Percentiles rank a stretch among this genome's conserved stretches.
phyloP scores from a whole-genome alignment of 805 yeast genomes.

The Hanseniaspora clermontiae region DNA sequence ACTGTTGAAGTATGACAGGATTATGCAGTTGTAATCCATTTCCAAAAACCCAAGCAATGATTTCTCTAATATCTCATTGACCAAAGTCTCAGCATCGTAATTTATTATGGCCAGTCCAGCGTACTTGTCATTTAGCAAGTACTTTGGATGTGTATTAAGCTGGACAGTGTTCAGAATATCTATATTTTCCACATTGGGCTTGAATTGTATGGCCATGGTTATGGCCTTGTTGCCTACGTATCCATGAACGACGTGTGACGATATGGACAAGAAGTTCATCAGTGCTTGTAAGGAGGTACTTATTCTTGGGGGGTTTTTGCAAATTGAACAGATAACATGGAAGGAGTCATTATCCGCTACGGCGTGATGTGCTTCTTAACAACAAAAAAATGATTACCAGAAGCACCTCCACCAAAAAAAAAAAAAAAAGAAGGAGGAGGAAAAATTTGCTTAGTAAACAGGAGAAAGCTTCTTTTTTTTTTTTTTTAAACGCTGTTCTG shows the following conservation, averaged over 20 bases:
- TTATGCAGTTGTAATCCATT: slow-evolving; percentile 46
- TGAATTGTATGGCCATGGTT: slow-evolving; percentile 72
- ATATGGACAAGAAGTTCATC: slow-evolving; percentile 44
- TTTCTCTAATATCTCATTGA: slow-evolving; percentile 35
- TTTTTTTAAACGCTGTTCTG: too few species aligned
- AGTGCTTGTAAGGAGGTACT: not conserved
- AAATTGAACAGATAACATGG: too few species aligned
- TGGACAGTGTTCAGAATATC: slow-evolving; percentile 81
- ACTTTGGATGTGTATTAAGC: slow-evolving; percentile 87
- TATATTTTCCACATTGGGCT: slow-evolving; percentile 70
- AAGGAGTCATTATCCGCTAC: too few species aligned
- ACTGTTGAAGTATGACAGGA: slow-evolving; percentile 72
- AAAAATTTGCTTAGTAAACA: too few species aligned
- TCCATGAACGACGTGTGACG: slow-evolving; percentile 88
- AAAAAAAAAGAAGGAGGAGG: too few species aligned
- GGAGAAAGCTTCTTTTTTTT: too few species aligned
- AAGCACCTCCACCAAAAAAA: too few species aligned
- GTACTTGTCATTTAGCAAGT: slow-evolving; percentile 21
- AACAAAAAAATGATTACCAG: too few species aligned
- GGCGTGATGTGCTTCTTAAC: too few species aligned
- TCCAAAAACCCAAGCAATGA: slow-evolving; percentile 43
- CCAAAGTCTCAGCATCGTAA: slow-evolving; percentile 31
- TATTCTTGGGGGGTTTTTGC: too few species aligned
- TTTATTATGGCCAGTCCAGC: slow-evolving; percentile 20
- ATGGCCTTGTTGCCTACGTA: slow-evolving; percentile 89